phyloP scores from a whole-genome alignment of 805 yeast species.

The Dipodascopsis tothii region DNA sequence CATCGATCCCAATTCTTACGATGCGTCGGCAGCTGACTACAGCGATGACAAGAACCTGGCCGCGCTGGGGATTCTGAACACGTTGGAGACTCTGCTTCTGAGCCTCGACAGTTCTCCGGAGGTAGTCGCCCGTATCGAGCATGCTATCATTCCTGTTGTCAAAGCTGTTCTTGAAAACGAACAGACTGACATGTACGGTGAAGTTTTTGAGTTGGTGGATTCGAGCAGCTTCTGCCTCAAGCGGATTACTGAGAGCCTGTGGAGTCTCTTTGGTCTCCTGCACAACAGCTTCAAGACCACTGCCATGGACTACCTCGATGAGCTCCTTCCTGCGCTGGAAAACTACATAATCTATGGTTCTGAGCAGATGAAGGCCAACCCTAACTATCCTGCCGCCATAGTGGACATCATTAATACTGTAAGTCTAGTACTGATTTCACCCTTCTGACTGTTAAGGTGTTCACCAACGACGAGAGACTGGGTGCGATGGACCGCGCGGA shows the following conservation, averaged over 20 bases:
- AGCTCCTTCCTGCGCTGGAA: slow-evolving; percentile 62
- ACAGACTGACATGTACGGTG: slow-evolving; percentile 67
- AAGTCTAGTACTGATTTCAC: neutral
- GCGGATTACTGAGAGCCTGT: slow-evolving; percentile 58
- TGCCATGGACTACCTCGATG: slow-evolving; percentile 64
- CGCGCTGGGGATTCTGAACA: slow-evolving; percentile 71
- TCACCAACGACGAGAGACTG: slow-evolving; percentile 38
- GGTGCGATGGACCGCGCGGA: slow-evolving; percentile 50
- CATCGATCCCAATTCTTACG: slow-evolving; percentile 33
- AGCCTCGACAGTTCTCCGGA: slow-evolving; percentile 76
- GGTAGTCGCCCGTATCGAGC: slow-evolving; percentile 56
- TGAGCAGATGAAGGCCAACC: slow-evolving; percentile 42
- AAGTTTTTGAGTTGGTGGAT: slow-evolving; percentile 67
- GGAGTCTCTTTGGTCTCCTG: slow-evolving; percentile 60
- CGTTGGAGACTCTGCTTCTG: slow-evolving; percentile 71
- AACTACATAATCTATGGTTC: slow-evolving; percentile 62
- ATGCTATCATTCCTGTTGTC: slow-evolving; percentile 61
- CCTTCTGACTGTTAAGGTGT: slow-evolving; percentile 11
- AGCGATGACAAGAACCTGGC: slow-evolving; percentile 56
- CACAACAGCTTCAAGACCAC: slow-evolving; percentile 33
- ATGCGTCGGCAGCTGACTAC: slow-evolving; percentile 35
- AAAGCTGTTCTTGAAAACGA: slow-evolving; percentile 57
- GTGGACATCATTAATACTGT: slow-evolving; percentile 40
- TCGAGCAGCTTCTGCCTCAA: slow-evolving; percentile 57
- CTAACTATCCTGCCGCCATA: slow-evolving; percentile 43